These are phyloP conservation scores for Stipa capillata DNA, from an alignment of 176 grass and related monocot species.

Conservation along the genomic window DNA sequence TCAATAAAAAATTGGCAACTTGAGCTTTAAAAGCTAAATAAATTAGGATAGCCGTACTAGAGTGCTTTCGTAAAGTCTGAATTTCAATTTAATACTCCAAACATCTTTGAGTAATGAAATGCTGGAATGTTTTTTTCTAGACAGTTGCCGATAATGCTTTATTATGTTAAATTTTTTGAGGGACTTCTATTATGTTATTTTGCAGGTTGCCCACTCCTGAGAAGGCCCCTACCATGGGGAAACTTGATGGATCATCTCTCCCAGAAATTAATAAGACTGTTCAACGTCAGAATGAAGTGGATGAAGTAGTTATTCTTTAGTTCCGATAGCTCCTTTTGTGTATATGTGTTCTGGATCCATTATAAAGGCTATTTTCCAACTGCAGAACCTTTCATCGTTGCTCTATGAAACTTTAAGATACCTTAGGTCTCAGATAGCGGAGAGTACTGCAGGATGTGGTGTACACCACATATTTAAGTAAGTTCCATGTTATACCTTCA, in stretches of 20 bases:
- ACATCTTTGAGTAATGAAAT: not conserved
- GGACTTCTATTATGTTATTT: constrained; percentile 12
- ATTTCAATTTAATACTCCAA: not conserved
- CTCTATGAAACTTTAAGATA: constrained; percentile 26
- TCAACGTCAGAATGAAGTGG: constrained; percentile 39
- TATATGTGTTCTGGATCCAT: not conserved
- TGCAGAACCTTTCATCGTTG: constrained; percentile 31
- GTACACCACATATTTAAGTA: constrained; percentile 69
- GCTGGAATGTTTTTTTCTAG: too few species aligned
- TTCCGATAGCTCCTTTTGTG: not conserved
- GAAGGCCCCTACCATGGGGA: constrained; percentile 51
- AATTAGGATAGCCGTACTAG: not conserved
- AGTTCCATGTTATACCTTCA: not conserved
- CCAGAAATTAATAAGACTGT: constrained; percentile 19
- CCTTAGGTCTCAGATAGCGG: constrained; percentile 38
- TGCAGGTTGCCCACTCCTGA: constrained; percentile 54
- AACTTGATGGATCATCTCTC: constrained; percentile 28
- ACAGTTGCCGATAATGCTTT: not conserved
- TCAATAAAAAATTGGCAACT: not conserved
- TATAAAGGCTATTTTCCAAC: constrained; percentile 13
- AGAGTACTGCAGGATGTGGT: constrained; percentile 23
- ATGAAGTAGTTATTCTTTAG: constrained; percentile 27
- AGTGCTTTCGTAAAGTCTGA: not conserved
- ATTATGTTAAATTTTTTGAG: too few species aligned
- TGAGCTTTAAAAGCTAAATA: constrained; percentile 9